Conservation (phyloP, 2,329 filamentous ascomycete species). For the Aspergillus pseudoviridinutans region DNA sequence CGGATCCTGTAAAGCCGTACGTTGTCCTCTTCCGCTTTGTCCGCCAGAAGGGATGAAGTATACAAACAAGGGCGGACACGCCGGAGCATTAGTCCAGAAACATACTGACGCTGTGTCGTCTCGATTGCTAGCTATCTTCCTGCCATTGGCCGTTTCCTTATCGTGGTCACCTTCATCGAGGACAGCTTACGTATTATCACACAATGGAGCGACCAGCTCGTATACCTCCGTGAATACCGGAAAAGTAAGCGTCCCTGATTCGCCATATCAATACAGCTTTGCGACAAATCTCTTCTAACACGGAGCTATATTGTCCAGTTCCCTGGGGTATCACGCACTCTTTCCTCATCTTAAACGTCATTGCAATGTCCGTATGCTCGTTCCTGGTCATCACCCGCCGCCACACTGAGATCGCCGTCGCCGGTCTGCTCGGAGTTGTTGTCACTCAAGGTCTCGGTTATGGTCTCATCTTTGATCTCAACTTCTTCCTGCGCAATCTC, state of each 20-base stretch:
- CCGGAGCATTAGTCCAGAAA: background rate
- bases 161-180: slow-evolving; percentile 97
- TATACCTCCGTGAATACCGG: slow-evolving; percentile 88
- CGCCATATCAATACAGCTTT: background rate
- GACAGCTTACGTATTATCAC: slow-evolving; percentile 94
- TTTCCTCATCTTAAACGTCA: slow-evolving; percentile 85
- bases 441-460: slow-evolving; percentile 93
- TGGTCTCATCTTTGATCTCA: slow-evolving; percentile 96
- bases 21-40: slow-evolving; percentile 37
- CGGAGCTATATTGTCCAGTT: slow-evolving; percentile 53
- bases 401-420: slow-evolving; percentile 88
- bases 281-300: slow-evolving; percentile 16
- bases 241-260: slow-evolving; percentile 63
- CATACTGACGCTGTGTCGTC: slow-evolving; percentile 28
- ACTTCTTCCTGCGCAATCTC: slow-evolving; percentile 99
- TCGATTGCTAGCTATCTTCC: slow-evolving; percentile 70
- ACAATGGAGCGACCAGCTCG: slow-evolving; percentile 93
- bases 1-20: slow-evolving; percentile 93
- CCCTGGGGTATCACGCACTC: slow-evolving; percentile 82
- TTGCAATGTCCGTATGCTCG: slow-evolving; percentile 82
- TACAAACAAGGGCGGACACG: slow-evolving; percentile 13
- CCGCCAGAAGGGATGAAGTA: background rate
- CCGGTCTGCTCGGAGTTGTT: slow-evolving; percentile 84
- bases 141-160: slow-evolving; percentile 92
- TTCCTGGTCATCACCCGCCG: slow-evolving; percentile 84